A percentile compares a stretch with the other conserved stretches of the same genome.
Conservation (phyloP, 2,329 filamentous ascomycete species). For the Pseudocercospora pini-densiflorae region DNA sequence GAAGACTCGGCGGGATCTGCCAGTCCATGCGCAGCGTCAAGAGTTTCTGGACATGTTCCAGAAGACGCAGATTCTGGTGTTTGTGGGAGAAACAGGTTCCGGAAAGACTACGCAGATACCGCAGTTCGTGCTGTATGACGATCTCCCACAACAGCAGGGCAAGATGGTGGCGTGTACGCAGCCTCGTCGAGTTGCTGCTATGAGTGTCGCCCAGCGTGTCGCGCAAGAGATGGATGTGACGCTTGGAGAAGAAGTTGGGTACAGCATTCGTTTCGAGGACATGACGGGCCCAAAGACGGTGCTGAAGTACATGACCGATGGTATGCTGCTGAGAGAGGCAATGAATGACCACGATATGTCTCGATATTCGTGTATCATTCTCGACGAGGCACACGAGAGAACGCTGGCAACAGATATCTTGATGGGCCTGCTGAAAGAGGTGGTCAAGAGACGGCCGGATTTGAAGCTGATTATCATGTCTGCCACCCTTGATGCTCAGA, state of each 20-base stretch:
- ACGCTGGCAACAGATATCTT: slow-evolving; percentile 96
- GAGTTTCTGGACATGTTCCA: slow-evolving; percentile 96
- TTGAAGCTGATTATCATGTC: slow-evolving; percentile 99
- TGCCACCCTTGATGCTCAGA: slow-evolving; percentile 94
- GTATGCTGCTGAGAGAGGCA: slow-evolving; percentile 95
- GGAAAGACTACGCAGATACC: slow-evolving; percentile 99
- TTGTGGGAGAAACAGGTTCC: slow-evolving; percentile 98
- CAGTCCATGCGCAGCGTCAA: slow-evolving; percentile 87
- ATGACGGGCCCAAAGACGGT: slow-evolving; percentile 85
- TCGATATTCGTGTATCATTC: slow-evolving; percentile 96
- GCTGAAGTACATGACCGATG: slow-evolving; percentile 99
- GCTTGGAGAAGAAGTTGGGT: slow-evolving; percentile 93
- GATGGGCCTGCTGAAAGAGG: slow-evolving; percentile 94
- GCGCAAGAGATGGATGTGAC: slow-evolving; percentile 94
- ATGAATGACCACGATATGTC: slow-evolving; percentile 93
- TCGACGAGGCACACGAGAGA: slow-evolving; percentile 97
- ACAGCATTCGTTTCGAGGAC: slow-evolving; percentile 99
- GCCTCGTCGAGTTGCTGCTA: slow-evolving; percentile 94
- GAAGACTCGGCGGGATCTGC: slow-evolving; percentile 79
- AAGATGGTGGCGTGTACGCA: slow-evolving; percentile 98
- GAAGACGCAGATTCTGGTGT: slow-evolving; percentile 91
- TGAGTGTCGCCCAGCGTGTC: slow-evolving; percentile 98
- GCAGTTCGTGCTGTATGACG: slow-evolving; percentile 97
- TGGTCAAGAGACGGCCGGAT: slow-evolving; percentile 79
- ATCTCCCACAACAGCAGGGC: slow-evolving; percentile 80